Base-by-base conservation (phyloP, 352 stramenopile genomes). In the Phytophthora sp. region DNA sequence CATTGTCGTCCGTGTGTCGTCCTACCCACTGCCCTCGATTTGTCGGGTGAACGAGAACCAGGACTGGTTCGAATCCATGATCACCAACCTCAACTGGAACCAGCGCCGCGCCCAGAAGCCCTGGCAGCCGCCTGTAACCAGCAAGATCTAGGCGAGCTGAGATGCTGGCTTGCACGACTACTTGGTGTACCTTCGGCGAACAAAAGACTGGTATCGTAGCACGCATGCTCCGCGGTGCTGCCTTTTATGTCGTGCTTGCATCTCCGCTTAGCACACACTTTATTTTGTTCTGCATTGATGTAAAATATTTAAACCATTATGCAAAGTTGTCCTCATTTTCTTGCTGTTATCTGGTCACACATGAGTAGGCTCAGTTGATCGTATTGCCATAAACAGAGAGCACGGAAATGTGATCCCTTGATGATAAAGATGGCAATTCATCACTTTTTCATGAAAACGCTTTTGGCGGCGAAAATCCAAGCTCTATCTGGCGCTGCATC, bases 1-100 rank as follows among this genome's bases (percentile, higher is more conserved):
- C 41, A 84, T 98, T 38, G 79, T 94, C 31, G 86, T 97, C 21
- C 84, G 84, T 47, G 87, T 96, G 27, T 96, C 89, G 39, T 92
- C 90, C 42, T 97, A 84, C 73, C 91, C 91, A 18, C 65, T 98
- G 46, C 90, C 91, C 7, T 93, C 84, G 20, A 88, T 97, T 46
- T 97, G 88, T 66, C 77, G 77, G 39, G 69, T 92, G 26, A 96
- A 95, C 66, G 90, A 96, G 66, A 96, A 95, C 58, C 84, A 94
- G 64, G 90, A 98, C 71, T 98, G 91, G 91, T 97, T 98, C 60
- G 77, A 93, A 64, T 94, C 84, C 2, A 95, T 98, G 80, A 96
- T 96, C 66, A 90, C 86, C 13, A 95, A 96, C 58, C 80, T 98
- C n/a, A 95, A 97, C 71, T 98, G 91, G 91, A 98, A 98, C 74